phyloP scores from a whole-genome alignment of 1,139 yeast genomes.

The Magnusiomyces tetraspermus region DNA sequence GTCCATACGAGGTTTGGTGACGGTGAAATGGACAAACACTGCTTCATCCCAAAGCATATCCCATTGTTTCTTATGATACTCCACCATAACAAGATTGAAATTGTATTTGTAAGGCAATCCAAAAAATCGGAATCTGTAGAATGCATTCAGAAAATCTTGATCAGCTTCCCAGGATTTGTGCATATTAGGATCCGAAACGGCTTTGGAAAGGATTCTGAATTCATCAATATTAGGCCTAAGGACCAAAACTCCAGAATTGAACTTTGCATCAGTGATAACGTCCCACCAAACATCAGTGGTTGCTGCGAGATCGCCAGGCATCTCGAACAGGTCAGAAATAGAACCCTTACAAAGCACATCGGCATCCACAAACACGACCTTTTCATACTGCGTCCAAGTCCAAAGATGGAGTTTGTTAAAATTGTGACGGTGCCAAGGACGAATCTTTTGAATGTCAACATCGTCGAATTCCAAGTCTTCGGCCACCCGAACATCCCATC shows the following conservation, averaged over 20 bases:
- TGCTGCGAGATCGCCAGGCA: constrained; percentile 23
- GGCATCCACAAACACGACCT: constrained; percentile 23
- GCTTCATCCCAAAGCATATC: constrained; percentile 23
- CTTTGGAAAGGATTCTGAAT: constrained; percentile 18
- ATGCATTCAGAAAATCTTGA: constrained; percentile 22
- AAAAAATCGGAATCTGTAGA: constrained; percentile 18
- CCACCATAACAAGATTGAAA: constrained; percentile 20
- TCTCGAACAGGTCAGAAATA: constrained; percentile 18
- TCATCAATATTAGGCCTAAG: constrained; percentile 22
- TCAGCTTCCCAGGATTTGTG: constrained; percentile 24
- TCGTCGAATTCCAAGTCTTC: constrained; percentile 21
- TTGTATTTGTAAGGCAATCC: constrained; percentile 22
- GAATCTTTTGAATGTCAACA: constrained; percentile 18
- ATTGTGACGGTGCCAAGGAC: constrained; percentile 22
- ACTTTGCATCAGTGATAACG: constrained; percentile 17
- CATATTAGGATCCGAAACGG: constrained; percentile 22
- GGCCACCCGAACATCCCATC: constrained; percentile 21
- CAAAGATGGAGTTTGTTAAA: constrained; percentile 22
- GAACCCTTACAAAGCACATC: constrained; percentile 23
- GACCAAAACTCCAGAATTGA: constrained; percentile 22
- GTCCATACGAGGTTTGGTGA: constrained; percentile 6
- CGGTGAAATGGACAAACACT: constrained; percentile 20
- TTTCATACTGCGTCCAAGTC: constrained; percentile 24
- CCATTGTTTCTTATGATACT: constrained; percentile 18
- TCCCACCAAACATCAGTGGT: constrained; percentile 23